phyloP scores from a whole-genome alignment of 2,329 filamentous ascomycete species.

The Aspergillus hiratsukae region DNA sequence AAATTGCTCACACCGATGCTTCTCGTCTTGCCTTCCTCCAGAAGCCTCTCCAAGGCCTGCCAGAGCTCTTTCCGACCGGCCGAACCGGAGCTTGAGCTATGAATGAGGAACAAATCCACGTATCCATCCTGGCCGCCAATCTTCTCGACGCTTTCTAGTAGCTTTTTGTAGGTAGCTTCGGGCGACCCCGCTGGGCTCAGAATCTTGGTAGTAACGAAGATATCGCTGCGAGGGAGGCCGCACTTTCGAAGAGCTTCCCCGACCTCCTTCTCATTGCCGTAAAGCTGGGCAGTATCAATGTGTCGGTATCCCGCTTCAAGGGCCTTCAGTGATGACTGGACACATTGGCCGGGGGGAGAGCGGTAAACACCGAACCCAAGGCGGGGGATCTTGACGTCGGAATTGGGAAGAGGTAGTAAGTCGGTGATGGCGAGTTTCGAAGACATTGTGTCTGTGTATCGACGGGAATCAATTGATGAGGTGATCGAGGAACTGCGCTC shows the following conservation, averaged over 20 bases:
- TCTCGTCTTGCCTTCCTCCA: conserved; percentile 56
- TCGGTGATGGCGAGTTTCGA: conserved; percentile 44
- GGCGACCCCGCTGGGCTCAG: conserved; percentile 49
- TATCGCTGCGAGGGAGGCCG: conserved; percentile 47
- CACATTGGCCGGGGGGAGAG: conserved; percentile 52
- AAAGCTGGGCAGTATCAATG: conserved; percentile 61
- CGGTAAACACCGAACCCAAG: conserved; percentile 71
- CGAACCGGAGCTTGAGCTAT: conserved; percentile 56
- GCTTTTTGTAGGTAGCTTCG: conserved; percentile 56
- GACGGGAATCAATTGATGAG: neutral
- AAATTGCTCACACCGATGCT: conserved; percentile 72
- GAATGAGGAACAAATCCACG: conserved; percentile 68
- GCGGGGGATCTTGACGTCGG: conserved; percentile 54
- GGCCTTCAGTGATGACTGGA: conserved; percentile 55
- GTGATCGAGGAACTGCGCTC: neutral
- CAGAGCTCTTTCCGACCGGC: conserved; percentile 59
- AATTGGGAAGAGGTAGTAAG: conserved; percentile 48
- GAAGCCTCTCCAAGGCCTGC: conserved; percentile 60
- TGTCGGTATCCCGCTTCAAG: conserved; percentile 50
- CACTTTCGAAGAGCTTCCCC: conserved; percentile 59
- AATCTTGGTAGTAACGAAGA: conserved; percentile 71
- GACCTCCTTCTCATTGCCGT: conserved; percentile 65
- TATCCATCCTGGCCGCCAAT: conserved; percentile 58
- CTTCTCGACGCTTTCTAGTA: conserved; percentile 60
- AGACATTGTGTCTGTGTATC: conserved; percentile 21